Evolutionary conservation across 257 asterid genomes (phyloP).

Genomic region (Vinca minor): DNA sequence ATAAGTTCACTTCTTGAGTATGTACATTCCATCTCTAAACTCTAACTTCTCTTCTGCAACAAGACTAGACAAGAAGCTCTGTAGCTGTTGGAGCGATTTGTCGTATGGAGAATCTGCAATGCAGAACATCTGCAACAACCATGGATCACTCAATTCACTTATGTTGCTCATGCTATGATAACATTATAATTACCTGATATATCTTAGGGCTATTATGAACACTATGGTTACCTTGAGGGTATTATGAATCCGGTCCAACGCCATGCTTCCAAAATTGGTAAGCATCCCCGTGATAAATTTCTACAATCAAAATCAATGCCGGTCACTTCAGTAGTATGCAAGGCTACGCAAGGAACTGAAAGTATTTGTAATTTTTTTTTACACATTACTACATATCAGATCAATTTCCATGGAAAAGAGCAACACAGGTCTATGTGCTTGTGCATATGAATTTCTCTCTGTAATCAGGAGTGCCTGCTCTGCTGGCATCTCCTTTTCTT

Average conservation of each 20-base stretch:
- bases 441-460: background rate
- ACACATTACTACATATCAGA: no score
- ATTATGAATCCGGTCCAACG: conserved; percentile 90
- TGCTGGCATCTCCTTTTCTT: background rate
- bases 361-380: background rate
- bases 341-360: background rate
- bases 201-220: background rate
- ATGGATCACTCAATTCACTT: background rate
- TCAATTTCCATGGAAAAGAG: no score
- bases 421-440: background rate
- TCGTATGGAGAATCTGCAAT: conserved; percentile 83
- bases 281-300: conserved; percentile 93
- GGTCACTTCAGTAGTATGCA: background rate
- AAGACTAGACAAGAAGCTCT: conserved; percentile 73
- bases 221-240: conserved; percentile 74
- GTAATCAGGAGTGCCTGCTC: background rate
- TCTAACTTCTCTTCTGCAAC: conserved; percentile 95
- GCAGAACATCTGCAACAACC: conserved; percentile 75
- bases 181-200: background rate
- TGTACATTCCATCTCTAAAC: conserved; percentile 61
- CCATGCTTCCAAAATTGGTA: conserved; percentile 95
- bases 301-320: conserved; percentile 32
- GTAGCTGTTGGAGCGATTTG: conserved; percentile 91
- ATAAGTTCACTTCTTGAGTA: conserved; percentile 48
- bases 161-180: background rate